Evolutionary conservation across 1,284 basidiomycete genomes (phyloP), one percentile per base, ranked within the genome.

Genomic region (Thecaphora thlaspeos): DNA sequence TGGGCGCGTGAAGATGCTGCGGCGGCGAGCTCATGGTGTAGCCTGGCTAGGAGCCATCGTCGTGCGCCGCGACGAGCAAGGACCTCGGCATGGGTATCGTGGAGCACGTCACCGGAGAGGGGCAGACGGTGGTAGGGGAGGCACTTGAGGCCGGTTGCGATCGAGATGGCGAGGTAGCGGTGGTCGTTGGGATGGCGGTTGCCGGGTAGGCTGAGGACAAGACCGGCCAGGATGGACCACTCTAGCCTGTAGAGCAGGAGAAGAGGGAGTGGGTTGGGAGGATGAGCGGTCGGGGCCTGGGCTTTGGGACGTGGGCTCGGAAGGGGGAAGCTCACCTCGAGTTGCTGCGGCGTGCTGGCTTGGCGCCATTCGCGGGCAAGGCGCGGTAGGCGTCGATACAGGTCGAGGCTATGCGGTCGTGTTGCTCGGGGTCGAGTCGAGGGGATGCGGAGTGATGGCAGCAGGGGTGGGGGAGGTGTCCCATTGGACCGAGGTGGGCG

Each of bases 81-180:
- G 17, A 94, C 83, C 78, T 96, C 92, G 3, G 92, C 93, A 77
- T 96, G 92, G 43, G 84, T 86, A 71, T 96, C 92, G 72, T 94
- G 90, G 23, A 96, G 62, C 1, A 86, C 83, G 70, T 95, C 89
- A 0, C 92, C 93, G n/a, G 82, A 80, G 2, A 78, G 70, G 0
- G 89, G 86, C 0, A 91, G 81, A 43, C 82, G 82, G 5, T 78
- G 69, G 14, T 81, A 83, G 0, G 92, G 90, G 0, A 93, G 83
- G 66, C 89, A 91, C 80, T 94, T 95, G 9, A 88, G 87, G 9
- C 93, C 92, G 2, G 91, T 90, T 0, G 85, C 88, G 14, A 91
- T 75, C 28, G 87, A 85, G 38, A 92, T 83, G 47, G 86, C 80
- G 61, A 86, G 83, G 41, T 71, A 44, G 23, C 14, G 46, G 19